These are phyloP conservation scores for Arthroderma uncinatum DNA, from an alignment of 2,329 filamentous ascomycete genomes.

Conservation along the genomic window DNA sequence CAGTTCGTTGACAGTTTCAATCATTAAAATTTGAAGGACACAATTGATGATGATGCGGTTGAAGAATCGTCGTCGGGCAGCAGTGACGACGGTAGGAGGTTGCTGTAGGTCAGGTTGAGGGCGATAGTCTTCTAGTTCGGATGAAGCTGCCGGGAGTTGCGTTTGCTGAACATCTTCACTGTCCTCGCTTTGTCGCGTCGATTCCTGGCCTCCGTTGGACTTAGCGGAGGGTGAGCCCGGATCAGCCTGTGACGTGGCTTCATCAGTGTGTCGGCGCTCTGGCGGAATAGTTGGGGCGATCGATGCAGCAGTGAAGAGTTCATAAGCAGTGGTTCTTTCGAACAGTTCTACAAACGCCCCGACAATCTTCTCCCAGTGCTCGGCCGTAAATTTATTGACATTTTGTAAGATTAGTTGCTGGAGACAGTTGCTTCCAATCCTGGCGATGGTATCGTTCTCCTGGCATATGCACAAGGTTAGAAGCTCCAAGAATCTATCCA, in stretches of 20 bases:
- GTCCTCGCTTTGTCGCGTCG: slow-evolving; percentile 10
- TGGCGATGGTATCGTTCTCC: slow-evolving; percentile 95
- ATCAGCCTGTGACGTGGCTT: slow-evolving; percentile 18
- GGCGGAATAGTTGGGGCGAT: slow-evolving; percentile 31
- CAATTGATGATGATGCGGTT: slow-evolving; percentile 99
- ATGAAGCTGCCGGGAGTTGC: slow-evolving; percentile 24
- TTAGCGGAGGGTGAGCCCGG: slow-evolving; percentile 12
- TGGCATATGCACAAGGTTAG: slow-evolving; percentile 95
- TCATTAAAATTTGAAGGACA: slow-evolving; percentile 95
- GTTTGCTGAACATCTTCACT: slow-evolving; percentile 19
- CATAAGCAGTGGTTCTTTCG: slow-evolving; percentile 83
- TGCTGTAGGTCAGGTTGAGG: slow-evolving; percentile 66
- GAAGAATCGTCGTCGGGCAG: slow-evolving; percentile 87
- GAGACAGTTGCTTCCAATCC: slow-evolving; percentile 95
- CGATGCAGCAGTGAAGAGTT: slow-evolving; percentile 78
- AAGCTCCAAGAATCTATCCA: slow-evolving; percentile 91
- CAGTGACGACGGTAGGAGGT: slow-evolving; percentile 83
- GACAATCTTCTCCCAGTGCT: slow-evolving; percentile 91
- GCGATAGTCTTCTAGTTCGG: slow-evolving; percentile 73
- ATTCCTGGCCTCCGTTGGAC: slow-evolving; percentile 23
- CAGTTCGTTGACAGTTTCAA: slow-evolving; percentile 96
- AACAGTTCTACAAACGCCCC: slow-evolving; percentile 94
- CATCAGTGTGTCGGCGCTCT: slow-evolving; percentile 21
- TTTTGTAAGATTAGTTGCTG: slow-evolving; percentile 96
- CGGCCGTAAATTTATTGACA: slow-evolving; percentile 74